phyloP scores from a whole-genome alignment of 495 filamentous ascomycete species.

The Penicillium dipodomyicola region DNA sequence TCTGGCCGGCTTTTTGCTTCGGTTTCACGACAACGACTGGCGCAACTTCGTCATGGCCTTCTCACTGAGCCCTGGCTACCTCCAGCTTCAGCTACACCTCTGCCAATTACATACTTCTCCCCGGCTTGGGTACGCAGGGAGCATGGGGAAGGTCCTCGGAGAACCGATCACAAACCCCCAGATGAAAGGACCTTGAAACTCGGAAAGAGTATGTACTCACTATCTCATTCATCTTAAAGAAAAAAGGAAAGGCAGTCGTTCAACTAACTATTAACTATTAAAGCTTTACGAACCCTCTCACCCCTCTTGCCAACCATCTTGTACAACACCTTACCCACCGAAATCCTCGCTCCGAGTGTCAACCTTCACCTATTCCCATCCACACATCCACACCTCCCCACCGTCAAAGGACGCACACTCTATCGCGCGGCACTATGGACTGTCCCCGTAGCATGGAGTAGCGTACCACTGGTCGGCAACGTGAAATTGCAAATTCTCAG shows the following conservation, averaged over 20 bases:
- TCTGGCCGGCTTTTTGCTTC: constrained; percentile 28
- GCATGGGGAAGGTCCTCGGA: constrained; percentile 14
- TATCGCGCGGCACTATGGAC: constrained; percentile 96
- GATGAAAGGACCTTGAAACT: constrained; percentile 85
- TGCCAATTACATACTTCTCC: constrained; percentile 27
- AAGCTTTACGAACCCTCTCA: constrained; percentile 84
- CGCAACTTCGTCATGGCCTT: constrained; percentile 34
- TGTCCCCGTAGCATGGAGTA: constrained; percentile 91
- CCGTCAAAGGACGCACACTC: constrained; percentile 81
- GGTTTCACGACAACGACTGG: constrained; percentile 26
- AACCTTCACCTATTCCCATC: constrained; percentile 95
- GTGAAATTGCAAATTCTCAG: constrained; percentile 81
- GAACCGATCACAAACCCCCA: constrained; percentile 48
- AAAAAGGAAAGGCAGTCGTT: neutral
- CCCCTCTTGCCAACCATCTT: constrained; percentile 82
- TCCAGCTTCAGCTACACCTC: constrained; percentile 18
- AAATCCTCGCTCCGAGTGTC: constrained; percentile 85
- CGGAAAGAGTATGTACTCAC: constrained; percentile 68
- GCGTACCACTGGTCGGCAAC: constrained; percentile 83
- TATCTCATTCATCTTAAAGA: neutral
- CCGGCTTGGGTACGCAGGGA: constrained; percentile 17
- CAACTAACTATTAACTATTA: neutral
- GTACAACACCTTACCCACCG: constrained; percentile 73
- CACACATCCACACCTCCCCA: constrained; percentile 92
- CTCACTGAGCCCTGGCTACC: constrained; percentile 32